Evolutionary conservation across 75 land plant genomes (phyloP), one percentile per base, ranked within the genome.

Genomic region (Selaginella moellendorffii): DNA sequence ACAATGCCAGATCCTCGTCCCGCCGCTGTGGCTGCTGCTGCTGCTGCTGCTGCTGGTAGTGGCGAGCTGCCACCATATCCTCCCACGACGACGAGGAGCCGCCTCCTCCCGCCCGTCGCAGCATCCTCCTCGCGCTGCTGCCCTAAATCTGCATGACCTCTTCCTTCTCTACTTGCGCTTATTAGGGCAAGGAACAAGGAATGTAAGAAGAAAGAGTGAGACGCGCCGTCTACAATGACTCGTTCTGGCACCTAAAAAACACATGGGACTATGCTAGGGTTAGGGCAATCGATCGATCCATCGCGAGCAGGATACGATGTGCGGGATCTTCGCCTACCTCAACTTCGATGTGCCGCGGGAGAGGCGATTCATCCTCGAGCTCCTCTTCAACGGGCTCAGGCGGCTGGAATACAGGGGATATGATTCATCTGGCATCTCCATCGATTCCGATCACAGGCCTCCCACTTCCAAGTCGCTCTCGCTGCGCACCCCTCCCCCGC

Each of bases 361-460:
- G 72, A 67, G 95, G 78, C 69, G 85, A 10, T 81, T 79, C 69
- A 85, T 92, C 27, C 68, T 92, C 26, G 82, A 92, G 52, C 78
- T 92, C 26, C 76, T 92, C 24, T 88, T 92, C 78, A 92, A 88
- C 73, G 97, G 97, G 31, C 68, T 92, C 54, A 53, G 97, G 54
- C 71, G 98, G 12, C 78, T 93, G 29, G 98, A 93, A 79, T 85
- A 93, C 66, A 63, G 98, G 28, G 98, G 98, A n/a, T 93, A 93
- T 31, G 98, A 93, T 67, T 85, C 96, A 19, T 77, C 98, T 18
- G 98, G 98, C 21, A 88, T 93, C 59, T 83, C 85, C 26, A 83
- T 92, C 62, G 97, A 92, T 52, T 26, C 71, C 5, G 60, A 70
- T 30, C 63, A 46, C 26, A 29, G 18, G 42, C 29, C 24, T 14